phyloP scores from a whole-genome alignment of 2,329 filamentous ascomycete species.

The Phaeosphaeriaceae sp. region DNA sequence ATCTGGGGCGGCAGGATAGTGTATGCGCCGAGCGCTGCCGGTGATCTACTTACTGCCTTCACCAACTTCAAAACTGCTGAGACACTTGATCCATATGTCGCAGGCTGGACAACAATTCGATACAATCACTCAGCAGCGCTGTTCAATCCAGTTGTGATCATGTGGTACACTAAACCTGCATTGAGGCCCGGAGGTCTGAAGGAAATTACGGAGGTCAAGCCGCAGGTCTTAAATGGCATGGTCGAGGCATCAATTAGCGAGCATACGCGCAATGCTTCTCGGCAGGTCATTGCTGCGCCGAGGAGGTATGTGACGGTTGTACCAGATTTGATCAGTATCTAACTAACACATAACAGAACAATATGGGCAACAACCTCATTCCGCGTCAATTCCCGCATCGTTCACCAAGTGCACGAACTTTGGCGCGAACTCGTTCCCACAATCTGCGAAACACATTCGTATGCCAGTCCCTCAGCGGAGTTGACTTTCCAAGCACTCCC shows the following conservation, averaged over 20 bases:
- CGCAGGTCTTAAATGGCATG: slow-evolving; percentile 24
- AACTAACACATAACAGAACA: slow-evolving; percentile 12
- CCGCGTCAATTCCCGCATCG: slow-evolving; percentile 21
- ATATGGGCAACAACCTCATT: slow-evolving; percentile 37
- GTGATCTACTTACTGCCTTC: slow-evolving; percentile 22
- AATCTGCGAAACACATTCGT: slow-evolving; percentile 20
- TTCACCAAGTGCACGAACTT: slow-evolving; percentile 23
- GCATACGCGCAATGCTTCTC: slow-evolving; percentile 29
- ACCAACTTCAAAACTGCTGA: slow-evolving; percentile 25
- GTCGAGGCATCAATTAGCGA: slow-evolving; percentile 22
- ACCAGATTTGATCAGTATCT: neutral
- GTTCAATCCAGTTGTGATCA: slow-evolving; percentile 23
- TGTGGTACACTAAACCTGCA: slow-evolving; percentile 32
- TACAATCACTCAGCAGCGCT: slow-evolving; percentile 27
- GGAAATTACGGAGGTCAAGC: slow-evolving; percentile 18
- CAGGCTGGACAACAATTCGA: slow-evolving; percentile 32
- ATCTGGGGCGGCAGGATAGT: slow-evolving; percentile 28
- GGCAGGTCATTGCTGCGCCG: slow-evolving; percentile 14
- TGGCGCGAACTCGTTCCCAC: slow-evolving; percentile 25
- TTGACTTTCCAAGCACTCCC: slow-evolving; percentile 33
- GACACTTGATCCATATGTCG: slow-evolving; percentile 27
- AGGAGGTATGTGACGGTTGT: slow-evolving; percentile 8
- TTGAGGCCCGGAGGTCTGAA: slow-evolving; percentile 23
- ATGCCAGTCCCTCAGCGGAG: slow-evolving; percentile 19
- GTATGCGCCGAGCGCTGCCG: slow-evolving; percentile 18